Conservation (phyloP, 306 rosid species). For the Mucuna pruriens region DNA sequence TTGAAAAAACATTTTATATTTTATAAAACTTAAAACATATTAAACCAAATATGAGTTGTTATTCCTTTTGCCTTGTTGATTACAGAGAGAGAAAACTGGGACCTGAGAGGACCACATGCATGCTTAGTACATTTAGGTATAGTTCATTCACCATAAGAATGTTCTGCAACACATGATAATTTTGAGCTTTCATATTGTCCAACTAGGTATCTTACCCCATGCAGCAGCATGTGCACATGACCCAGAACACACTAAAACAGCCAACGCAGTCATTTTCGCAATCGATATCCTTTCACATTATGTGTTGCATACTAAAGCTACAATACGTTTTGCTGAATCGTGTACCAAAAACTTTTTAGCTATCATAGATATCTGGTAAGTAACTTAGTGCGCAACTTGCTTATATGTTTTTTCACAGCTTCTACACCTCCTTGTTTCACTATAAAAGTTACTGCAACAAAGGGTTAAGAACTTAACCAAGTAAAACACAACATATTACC, state of each 20-base stretch:
- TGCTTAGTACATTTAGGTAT: slow-evolving; percentile 9
- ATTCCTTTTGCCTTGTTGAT: slow-evolving; percentile 22
- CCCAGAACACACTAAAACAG: slow-evolving; percentile 24
- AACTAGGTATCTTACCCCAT: background rate
- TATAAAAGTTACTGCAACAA: slow-evolving; percentile 18
- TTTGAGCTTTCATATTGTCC: slow-evolving; percentile 9
- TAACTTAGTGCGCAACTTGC: background rate
- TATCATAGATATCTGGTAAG: background rate
- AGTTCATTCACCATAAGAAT: slow-evolving; percentile 11
- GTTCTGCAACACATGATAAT: slow-evolving; percentile 2
- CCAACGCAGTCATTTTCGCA: slow-evolving; percentile 41
- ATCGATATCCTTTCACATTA: slow-evolving; percentile 32
- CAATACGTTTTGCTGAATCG: slow-evolving; percentile 6
- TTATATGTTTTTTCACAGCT: slow-evolving; percentile 1
- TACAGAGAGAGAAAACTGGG: background rate
- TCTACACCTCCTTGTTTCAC: background rate
- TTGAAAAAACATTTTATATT: background rate
- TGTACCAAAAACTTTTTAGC: background rate
- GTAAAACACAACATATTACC: slow-evolving; percentile 25
- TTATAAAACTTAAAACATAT: background rate
- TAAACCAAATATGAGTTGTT: background rate
- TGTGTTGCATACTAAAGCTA: background rate
- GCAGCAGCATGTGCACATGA: slow-evolving; percentile 33
- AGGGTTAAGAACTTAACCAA: background rate
- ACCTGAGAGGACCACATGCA: background rate